phyloP scores from a whole-genome alignment of 305 asterid genomes.

The Solanum hybrid region DNA sequence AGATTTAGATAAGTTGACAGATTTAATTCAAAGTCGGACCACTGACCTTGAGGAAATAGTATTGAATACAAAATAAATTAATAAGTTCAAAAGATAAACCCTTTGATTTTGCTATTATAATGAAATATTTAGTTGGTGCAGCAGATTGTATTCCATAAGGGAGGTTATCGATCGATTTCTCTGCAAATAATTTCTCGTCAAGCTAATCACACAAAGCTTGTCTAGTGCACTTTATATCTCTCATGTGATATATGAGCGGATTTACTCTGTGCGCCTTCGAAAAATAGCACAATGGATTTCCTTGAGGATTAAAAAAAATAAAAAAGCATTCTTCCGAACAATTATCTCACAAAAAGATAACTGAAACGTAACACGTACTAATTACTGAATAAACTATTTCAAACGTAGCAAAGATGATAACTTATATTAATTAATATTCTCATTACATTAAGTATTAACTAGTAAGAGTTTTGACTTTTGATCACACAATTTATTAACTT shows the following conservation, averaged over 20 bases:
- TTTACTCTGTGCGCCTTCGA: neutral
- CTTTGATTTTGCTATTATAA: neutral
- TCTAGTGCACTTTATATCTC: neutral
- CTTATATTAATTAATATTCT: neutral
- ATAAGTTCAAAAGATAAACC: neutral
- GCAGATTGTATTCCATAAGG: neutral
- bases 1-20: neutral
- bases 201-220: neutral
- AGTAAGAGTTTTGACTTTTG: neutral
- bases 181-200: neutral
- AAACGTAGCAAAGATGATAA: neutral
- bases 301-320: neutral
- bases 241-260: neutral
- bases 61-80: neutral
- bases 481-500: neutral
- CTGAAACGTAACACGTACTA: neutral
- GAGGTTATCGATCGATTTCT: neutral
- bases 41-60: neutral
- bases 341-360: neutral
- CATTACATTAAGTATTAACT: neutral
- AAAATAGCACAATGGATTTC: neutral
- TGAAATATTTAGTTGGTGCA: neutral
- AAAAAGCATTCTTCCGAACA: neutral
- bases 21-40: neutral
- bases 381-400: neutral